phyloP scores from a whole-genome alignment of 2,329 filamentous ascomycete species.

The Epichloe typhina region DNA sequence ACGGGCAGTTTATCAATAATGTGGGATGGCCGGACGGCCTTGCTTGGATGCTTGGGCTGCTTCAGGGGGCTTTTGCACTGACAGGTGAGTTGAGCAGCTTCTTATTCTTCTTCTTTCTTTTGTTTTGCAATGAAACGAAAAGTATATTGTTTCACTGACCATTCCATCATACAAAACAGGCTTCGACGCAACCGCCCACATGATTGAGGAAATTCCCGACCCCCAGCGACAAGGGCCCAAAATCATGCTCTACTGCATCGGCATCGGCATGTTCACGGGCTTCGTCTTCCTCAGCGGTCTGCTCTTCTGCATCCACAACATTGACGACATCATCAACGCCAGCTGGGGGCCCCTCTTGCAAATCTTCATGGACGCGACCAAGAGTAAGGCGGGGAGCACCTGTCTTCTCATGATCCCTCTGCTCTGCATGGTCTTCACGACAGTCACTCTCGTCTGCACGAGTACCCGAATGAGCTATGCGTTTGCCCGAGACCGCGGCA shows the following conservation, averaged over 20 bases:
- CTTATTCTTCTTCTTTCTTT: background rate
- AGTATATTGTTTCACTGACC: background rate
- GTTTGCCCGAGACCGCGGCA: constrained; percentile 50
- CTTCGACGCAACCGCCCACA: constrained; percentile 36
- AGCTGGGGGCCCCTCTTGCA: constrained; percentile 42
- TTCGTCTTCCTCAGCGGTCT: constrained; percentile 49
- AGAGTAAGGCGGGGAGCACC: constrained; percentile 46
- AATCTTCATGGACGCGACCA: constrained; percentile 52
- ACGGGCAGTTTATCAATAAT: constrained; percentile 52
- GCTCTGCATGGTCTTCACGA: constrained; percentile 51
- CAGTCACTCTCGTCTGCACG: constrained; percentile 52
- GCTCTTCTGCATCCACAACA: constrained; percentile 49
- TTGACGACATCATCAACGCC: constrained; percentile 42
- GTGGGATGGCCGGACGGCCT: constrained; percentile 58
- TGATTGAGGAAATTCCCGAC: constrained; percentile 47
- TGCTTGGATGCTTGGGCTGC: constrained; percentile 40
- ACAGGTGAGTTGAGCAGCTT: constrained; percentile 16
- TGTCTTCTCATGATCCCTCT: constrained; percentile 55
- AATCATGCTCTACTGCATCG: constrained; percentile 53
- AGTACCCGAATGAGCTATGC: constrained; percentile 55
- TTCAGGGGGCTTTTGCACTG: constrained; percentile 36
- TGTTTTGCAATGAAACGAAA: background rate
- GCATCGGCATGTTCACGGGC: constrained; percentile 50
- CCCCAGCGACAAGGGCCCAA: constrained; percentile 45
- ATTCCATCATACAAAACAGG: constrained; percentile 13